phyloP scores from a whole-genome alignment of 176 grass and related monocot genomes.

The Carex kokanica region DNA sequence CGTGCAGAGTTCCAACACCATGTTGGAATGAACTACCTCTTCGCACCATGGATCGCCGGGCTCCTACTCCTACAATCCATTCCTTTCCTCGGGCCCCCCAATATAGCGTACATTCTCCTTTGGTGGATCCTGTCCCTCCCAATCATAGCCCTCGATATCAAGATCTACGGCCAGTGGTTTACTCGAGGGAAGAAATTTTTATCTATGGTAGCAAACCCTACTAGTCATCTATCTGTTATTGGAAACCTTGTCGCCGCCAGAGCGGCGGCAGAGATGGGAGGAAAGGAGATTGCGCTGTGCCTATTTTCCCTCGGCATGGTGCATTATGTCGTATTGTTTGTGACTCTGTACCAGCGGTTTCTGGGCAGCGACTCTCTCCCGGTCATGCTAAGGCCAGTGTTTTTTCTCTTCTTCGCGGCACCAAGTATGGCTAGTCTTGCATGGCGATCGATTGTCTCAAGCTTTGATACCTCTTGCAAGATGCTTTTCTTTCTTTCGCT shows the following conservation, averaged over 20 bases:
- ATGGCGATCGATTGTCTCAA: constrained; percentile 41
- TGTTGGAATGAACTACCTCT: constrained; percentile 85
- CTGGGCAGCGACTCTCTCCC: constrained; percentile 52
- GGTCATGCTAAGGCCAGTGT: constrained; percentile 59
- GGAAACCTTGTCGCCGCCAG: constrained; percentile 54
- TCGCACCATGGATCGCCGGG: constrained; percentile 66
- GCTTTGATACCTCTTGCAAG: constrained; percentile 45
- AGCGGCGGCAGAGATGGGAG: constrained; percentile 47
- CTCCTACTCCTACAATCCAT: constrained; percentile 54
- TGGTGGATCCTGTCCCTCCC: constrained; percentile 54
- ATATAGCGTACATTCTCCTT: constrained; percentile 1
- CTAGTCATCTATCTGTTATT: constrained; percentile 66
- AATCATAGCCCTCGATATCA: constrained; percentile 59
- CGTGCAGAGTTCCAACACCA: constrained; percentile 69
- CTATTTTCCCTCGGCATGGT: constrained; percentile 59
- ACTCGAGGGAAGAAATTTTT: constrained; percentile 54
- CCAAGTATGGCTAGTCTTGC: constrained; percentile 57
- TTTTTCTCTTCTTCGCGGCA: constrained; percentile 71
- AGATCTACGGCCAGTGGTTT: constrained; percentile 78
- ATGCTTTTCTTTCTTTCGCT: constrained; percentile 64
- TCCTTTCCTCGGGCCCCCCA: constrained; percentile 17
- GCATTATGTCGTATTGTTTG: constrained; percentile 72
- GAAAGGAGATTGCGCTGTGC: constrained; percentile 39
- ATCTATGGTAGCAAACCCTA: constrained; percentile 65
- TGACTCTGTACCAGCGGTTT: constrained; percentile 67